These are phyloP conservation scores for Cyphellophora europaea DNA, from an alignment of 2,329 filamentous ascomycete genomes.

Conservation along the genomic window DNA sequence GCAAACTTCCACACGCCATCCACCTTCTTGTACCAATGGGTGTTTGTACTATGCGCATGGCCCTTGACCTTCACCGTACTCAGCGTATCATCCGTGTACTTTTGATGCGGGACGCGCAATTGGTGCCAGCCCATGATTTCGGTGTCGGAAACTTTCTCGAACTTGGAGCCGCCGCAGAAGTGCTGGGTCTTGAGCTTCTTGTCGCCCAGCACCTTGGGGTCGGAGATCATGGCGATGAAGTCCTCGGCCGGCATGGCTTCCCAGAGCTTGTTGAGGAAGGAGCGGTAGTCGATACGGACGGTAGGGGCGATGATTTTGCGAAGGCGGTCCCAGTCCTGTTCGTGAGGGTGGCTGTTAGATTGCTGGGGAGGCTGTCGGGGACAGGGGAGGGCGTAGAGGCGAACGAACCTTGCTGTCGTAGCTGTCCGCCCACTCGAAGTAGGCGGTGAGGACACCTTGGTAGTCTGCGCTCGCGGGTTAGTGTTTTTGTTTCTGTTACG, in stretches of 20 bases:
- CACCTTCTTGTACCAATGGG: slow-evolving; percentile 22
- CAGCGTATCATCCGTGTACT: slow-evolving; percentile 44
- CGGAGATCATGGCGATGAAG: slow-evolving; percentile 52
- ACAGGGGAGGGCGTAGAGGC: not conserved
- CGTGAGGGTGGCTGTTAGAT: slow-evolving; percentile 1
- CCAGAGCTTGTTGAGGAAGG: slow-evolving; percentile 52
- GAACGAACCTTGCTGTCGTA: slow-evolving; percentile 31
- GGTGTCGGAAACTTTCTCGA: slow-evolving; percentile 17
- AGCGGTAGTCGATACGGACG: slow-evolving; percentile 62
- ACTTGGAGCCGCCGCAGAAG: slow-evolving; percentile 37
- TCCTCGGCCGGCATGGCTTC: slow-evolving; percentile 52
- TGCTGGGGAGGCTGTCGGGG: not conserved
- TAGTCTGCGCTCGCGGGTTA: slow-evolving; percentile 12
- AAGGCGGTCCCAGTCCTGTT: slow-evolving; percentile 31
- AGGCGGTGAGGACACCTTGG: slow-evolving; percentile 17
- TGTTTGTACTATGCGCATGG: slow-evolving; percentile 39
- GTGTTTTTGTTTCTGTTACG: slow-evolving; percentile 1
- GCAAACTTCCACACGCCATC: slow-evolving; percentile 24
- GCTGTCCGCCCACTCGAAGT: slow-evolving; percentile 36
- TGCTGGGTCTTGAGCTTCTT: slow-evolving; percentile 56
- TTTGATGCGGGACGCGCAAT: slow-evolving; percentile 49
- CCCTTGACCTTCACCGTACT: slow-evolving; percentile 47
- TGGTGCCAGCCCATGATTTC: slow-evolving; percentile 22
- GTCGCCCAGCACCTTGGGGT: slow-evolving; percentile 50
- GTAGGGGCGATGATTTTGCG: slow-evolving; percentile 35